Evolutionary conservation across 208 protist genomes (phyloP), one percentile per base, ranked within the genome.

Genomic region (Porcisia deanei): DNA sequence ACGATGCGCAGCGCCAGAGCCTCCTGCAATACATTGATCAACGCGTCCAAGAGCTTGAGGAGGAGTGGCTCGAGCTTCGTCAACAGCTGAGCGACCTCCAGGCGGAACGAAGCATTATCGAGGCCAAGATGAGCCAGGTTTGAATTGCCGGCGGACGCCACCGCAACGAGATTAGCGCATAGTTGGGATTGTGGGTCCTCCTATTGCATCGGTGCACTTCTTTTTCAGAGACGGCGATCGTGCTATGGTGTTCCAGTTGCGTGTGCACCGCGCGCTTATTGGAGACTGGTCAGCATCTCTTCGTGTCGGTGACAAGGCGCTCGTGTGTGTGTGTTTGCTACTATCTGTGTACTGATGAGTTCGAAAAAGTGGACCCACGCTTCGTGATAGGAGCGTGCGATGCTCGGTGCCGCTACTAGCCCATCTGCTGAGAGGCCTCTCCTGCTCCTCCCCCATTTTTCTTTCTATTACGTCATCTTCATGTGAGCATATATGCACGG

Each of bases 31-130:
- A 76, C 75, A 64, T 81, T 25, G 85, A 86, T 41, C 55, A 55
- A 52, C 72, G 82, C n/a, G 86, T 90, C 47, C 70, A 80, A 25
- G 74, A 85, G 12, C 81, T 93, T 12, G 85, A 92, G 61, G 80
- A 85, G 47, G 87, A 95, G 71, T 83, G 73, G 66, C 30, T 71
- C 16, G 76, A 85, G 64, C 69, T 95, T 71, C 78, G 72, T 39
- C 82, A 80, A 53, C 86, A 88, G 65, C 75, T 86, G 70, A 81
- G 74, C 52, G 79, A 78, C 34, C 70, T 92, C 43, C 47, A 85
- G 18, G 81, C 80, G 39, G 79, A 82, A 53, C 66, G 53, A 3
- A 58, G 53, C 58, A 60, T 82, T 80, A 60, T 80, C 64, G 34
- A 66, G 73, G 69, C 71, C 57, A 60, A 72, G 59, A 58, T 71